Percentiles rank a stretch among this genome's conserved stretches.
Evolutionary conservation across 306 rosid genomes (phyloP).

Genomic region (Cicer chorassanicum): DNA sequence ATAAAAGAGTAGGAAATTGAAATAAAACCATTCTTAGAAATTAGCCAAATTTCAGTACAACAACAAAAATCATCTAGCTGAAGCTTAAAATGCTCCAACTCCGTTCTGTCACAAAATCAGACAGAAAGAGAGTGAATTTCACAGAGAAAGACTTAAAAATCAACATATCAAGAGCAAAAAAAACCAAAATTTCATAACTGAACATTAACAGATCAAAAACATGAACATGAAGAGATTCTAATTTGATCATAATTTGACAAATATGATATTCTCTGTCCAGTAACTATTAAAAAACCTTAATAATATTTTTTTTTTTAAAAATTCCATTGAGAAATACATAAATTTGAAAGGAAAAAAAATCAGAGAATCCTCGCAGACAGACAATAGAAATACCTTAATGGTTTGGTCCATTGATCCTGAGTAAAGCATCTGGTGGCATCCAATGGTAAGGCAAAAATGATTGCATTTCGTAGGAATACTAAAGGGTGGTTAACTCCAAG

Average conservation of each 20-base stretch:
- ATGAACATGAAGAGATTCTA: slow-evolving; percentile 21
- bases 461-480: not conserved
- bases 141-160: slow-evolving; percentile 29
- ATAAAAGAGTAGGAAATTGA: too few relatives aligned
- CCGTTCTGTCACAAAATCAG: too few relatives aligned
- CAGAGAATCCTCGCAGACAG: not conserved
- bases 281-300: too few relatives aligned
- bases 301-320: not conserved
- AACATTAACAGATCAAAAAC: slow-evolving; percentile 38
- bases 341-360: not conserved
- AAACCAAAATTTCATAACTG: slow-evolving; percentile 4
- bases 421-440: slow-evolving; percentile 34
- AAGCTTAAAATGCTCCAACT: too few relatives aligned
- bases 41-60: too few relatives aligned
- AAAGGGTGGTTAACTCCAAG: not conserved
- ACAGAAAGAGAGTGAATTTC: slow-evolving; percentile 21
- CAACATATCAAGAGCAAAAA: slow-evolving; percentile 45
- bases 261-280: too few relatives aligned
- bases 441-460: slow-evolving; percentile 24
- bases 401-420: slow-evolving; percentile 41
- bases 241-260: not conserved
- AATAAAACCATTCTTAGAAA: too few relatives aligned
- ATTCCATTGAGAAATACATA: not conserved
- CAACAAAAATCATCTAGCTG: too few relatives aligned
- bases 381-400: too few relatives aligned